Base-by-base conservation (phyloP, 805 yeast species). In the Brettanomyces naardenensis region DNA sequence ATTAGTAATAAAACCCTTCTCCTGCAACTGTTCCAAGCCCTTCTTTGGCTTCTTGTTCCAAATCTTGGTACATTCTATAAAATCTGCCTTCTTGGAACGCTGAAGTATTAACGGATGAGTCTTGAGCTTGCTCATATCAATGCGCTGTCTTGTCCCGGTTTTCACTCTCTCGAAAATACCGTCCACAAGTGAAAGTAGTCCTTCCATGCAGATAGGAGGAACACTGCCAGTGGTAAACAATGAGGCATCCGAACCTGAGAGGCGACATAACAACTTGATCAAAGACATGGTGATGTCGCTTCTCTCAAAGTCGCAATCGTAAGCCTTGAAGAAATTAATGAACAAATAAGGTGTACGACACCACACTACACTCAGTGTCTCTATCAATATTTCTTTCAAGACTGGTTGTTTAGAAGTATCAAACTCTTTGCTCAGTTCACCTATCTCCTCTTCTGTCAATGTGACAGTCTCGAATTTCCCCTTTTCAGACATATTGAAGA, bases 181-280 rank as follows among this genome's bases (percentile, higher is more conserved):
- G 41, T 75, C 73, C 30, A 89, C 65, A 39, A 82, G 77, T 2
- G 84, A 71, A 18, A 90, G 64, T 3, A 92, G 58, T 1, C 97
- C 95, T 50, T 92, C 97, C 36, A 92, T 65, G 51, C 97, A 90
- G 6, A 88, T 72, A 0, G 97, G 96, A 1, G 98, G 97, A 1
- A 90, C 95, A 50, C 75, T 80, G 28, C 83, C 85, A 0, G 95
- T 84, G 0, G 95, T 80, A 48, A 71, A 66, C 7, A 69, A 49
- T 0, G 97, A 95, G 9, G 90, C 73, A 52, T 88, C 95, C 0
- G 97, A 95, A 31, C 86, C 71, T 0, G 97, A 80, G 23, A 88
- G 64, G 36, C 81, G 73, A 38, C 95, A 78, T 38, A 92, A 66
- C 33, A 81, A 73, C 33, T 81, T 81, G 30, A 92, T 56, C 20